Conservation (phyloP, 2,329 filamentous ascomycete species). For the Xylaria sp. region DNA sequence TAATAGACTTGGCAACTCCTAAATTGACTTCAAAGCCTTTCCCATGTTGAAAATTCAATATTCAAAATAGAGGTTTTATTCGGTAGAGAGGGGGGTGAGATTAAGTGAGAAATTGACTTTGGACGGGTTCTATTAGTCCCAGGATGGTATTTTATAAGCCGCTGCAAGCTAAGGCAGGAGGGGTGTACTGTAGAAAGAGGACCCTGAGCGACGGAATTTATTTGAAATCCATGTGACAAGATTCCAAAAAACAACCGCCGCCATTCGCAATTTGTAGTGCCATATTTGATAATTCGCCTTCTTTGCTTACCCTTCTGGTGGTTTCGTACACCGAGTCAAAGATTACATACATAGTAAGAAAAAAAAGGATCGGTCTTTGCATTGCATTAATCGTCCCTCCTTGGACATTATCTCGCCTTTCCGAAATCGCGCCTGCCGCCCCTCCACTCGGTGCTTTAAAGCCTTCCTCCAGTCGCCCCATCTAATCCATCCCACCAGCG, state of each 20-base stretch:
- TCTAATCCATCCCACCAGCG: neutral
- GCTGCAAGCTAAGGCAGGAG: too few species aligned
- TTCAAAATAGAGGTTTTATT: too few species aligned
- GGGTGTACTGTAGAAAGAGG: neutral
- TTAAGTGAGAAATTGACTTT: too few species aligned
- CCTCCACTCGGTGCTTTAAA: neutral
- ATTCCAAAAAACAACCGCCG: slow-evolving; percentile 24
- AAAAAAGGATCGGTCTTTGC: too few species aligned
- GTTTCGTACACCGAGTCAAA: neutral
- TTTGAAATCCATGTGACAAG: slow-evolving; percentile 26
- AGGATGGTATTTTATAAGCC: too few species aligned
- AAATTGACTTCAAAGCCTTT: too few species aligned
- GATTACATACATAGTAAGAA: too few species aligned
- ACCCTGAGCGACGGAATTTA: slow-evolving; percentile 13
- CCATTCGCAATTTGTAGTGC: neutral
- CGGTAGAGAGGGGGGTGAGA: too few species aligned
- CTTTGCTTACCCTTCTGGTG: neutral
- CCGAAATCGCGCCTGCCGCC: neutral
- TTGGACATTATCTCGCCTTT: neutral
- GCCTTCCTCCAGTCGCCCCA: neutral
- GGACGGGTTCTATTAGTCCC: too few species aligned
- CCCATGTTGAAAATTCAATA: too few species aligned
- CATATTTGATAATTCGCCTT: too few species aligned
- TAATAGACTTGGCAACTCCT: too few species aligned
- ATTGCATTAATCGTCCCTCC: neutral